phyloP scores from a whole-genome alignment of 2,329 filamentous ascomycete species.

The Cladosporium phlei region DNA sequence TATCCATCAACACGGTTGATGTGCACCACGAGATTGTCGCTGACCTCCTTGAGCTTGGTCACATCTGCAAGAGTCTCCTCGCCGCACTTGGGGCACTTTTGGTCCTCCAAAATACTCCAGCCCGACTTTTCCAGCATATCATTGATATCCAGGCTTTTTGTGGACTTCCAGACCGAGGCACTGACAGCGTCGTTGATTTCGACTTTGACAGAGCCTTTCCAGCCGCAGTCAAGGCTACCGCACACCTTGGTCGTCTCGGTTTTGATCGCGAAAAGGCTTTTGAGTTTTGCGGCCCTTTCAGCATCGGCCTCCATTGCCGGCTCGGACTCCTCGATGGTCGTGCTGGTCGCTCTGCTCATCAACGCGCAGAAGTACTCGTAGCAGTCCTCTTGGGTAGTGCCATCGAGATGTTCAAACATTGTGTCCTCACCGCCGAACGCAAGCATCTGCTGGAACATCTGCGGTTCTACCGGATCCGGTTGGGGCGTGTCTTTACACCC shows the following conservation, averaged over 20 bases:
- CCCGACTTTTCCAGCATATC: conserved; percentile 6
- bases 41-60: background rate
- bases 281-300: background rate
- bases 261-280: conserved; percentile 15
- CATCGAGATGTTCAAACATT: conserved; percentile 4
- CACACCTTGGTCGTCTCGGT: conserved; percentile 10
- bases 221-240: conserved; percentile 1
- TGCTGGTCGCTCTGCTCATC: conserved; percentile 4
- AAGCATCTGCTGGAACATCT: conserved; percentile 18
- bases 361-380: conserved; percentile 16
- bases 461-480: background rate
- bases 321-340: background rate
- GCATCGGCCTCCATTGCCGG: too few relatives aligned
- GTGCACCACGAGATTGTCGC: conserved; percentile 14
- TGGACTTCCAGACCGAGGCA: conserved; percentile 7
- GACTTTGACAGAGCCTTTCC: background rate
- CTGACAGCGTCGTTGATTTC: background rate
- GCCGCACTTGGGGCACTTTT: conserved; percentile 9
- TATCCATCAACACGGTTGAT: conserved; percentile 7
- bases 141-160: background rate
- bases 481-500: background rate
- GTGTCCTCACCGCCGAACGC: conserved; percentile 11
- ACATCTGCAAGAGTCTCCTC: background rate
- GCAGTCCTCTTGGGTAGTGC: conserved; percentile 17
- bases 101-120: background rate